Base-by-base conservation (phyloP, 352 stramenopile species). In the Globisporangium echinulatum region DNA sequence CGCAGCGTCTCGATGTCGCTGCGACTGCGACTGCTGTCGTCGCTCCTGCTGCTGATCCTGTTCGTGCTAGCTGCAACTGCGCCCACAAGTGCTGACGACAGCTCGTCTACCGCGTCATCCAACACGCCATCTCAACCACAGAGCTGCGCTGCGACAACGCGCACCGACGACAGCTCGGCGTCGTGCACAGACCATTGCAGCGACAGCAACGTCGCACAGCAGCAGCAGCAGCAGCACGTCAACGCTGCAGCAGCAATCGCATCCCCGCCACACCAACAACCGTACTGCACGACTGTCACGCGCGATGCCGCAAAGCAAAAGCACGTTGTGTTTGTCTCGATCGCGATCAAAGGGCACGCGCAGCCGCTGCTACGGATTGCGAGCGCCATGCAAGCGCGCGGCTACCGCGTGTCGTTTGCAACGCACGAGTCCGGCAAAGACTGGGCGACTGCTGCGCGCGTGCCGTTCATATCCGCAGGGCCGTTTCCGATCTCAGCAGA, bases 351-450 rank as follows among this genome's bases (percentile, higher is more conserved):
- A 50, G 77, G 81, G 39, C 86, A 96, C 57, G 82, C 85, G 19
- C 69, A 77, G 66, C 86, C 86, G 50, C 67, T 96, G 59, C 71
- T 96, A 36, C 84, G 82, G 4, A 65, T 93, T 47, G 83, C 86
- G 43, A 77, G 80, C 42, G 82, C 86, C 51, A 91, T 96, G 81
- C 69, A 77, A 51, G 60, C 64, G 51, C 70, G 71, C 49, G 86
- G 86, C 58, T 92, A 92, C 63, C 70, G 70, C 33, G 86, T 96
- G 17, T 76, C 79, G 19, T 93, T 96, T 55, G 86, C 86, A 7
- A 93, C 85, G 13, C 84, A 96, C 56, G 83, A 93, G 66, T 90
- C 83, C 0, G 84, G 83, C 9, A 69, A 76, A 15, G 82, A 93
- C 38, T 94, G 84, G 83, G 81, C 80, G 38, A 33, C 25, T 3